Conservation (phyloP, 2,329 filamentous ascomycete genomes). For the Dothistroma septosporum region DNA sequence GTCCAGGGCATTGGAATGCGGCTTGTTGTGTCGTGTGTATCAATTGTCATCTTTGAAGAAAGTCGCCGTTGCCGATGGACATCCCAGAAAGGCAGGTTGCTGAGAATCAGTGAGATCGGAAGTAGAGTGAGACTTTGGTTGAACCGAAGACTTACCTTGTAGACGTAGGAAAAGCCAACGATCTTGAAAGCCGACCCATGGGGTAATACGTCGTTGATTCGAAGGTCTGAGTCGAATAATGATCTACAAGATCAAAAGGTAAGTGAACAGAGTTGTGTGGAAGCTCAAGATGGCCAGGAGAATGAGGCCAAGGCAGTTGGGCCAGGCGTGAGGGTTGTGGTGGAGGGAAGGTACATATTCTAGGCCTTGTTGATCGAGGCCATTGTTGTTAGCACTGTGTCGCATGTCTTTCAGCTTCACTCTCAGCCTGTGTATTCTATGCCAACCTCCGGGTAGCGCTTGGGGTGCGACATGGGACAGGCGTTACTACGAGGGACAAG, state of each 20-base stretch:
- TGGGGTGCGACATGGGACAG: background rate
- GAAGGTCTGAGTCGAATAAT: conserved; percentile 1
- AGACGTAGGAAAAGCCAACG: conserved; percentile 7
- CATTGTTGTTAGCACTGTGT: background rate
- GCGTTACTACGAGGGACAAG: background rate
- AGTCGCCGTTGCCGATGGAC: background rate
- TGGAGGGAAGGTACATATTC: background rate
- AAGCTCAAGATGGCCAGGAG: background rate
- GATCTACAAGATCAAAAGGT: background rate
- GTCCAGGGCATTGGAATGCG: conserved; percentile 11
- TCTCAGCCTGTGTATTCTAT: background rate
- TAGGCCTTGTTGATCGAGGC: background rate
- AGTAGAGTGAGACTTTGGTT: too few relatives aligned
- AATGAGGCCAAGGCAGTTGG: background rate
- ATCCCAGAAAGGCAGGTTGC: background rate
- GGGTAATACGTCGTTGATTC: conserved; percentile 2
- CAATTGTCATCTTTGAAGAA: background rate
- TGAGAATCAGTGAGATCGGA: too few relatives aligned
- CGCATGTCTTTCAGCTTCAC: background rate
- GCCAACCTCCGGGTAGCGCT: background rate
- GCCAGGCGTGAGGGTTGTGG: background rate
- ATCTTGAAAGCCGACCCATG: conserved; percentile 10
- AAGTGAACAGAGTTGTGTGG: background rate
- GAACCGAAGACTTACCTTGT: too few relatives aligned
- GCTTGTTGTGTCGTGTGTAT: conserved; percentile 6